Evolutionary conservation across 2,329 filamentous ascomycete genomes (phyloP).

Genomic region (Furcasterigmium sp.): DNA sequence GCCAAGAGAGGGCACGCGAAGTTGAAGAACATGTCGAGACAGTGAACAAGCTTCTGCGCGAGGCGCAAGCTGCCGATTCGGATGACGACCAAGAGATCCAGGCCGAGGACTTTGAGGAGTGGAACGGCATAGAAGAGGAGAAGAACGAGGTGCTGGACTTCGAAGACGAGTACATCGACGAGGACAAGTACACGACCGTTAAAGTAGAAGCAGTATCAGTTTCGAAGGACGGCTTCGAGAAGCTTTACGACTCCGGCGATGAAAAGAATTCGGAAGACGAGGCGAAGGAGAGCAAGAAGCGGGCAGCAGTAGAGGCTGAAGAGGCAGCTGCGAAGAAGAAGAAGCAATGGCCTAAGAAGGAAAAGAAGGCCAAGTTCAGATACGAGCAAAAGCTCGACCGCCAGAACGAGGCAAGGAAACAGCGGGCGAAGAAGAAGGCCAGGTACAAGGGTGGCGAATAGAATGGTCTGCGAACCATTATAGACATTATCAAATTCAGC

Average conservation of each 20-base stretch:
- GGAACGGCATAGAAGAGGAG: conserved; percentile 59
- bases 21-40: conserved; percentile 76
- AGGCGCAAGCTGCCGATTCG: conserved; percentile 47
- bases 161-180: conserved; percentile 93
- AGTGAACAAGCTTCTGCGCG: conserved; percentile 65
- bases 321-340: conserved; percentile 29
- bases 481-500: no score
- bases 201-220: conserved; percentile 86
- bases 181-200: conserved; percentile 92
- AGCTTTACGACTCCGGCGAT: conserved; percentile 29
- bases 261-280: no score
- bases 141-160: conserved; percentile 56
- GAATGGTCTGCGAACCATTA: neutral
- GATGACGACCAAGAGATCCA: conserved; percentile 28
- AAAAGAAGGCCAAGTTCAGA: conserved; percentile 77
- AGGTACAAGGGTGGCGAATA: conserved; percentile 13
- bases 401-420: conserved; percentile 66
- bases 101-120: conserved; percentile 47
- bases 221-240: conserved; percentile 66
- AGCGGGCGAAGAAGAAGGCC: conserved; percentile 57
- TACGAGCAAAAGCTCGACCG: conserved; percentile 88
- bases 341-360: conserved; percentile 64
- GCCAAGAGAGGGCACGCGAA: conserved; percentile 76
- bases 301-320: conserved; percentile 22
- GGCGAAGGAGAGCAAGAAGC: conserved; percentile 23